phyloP scores from a whole-genome alignment of 306 rosid genomes.

The Arachis hypogaea region DNA sequence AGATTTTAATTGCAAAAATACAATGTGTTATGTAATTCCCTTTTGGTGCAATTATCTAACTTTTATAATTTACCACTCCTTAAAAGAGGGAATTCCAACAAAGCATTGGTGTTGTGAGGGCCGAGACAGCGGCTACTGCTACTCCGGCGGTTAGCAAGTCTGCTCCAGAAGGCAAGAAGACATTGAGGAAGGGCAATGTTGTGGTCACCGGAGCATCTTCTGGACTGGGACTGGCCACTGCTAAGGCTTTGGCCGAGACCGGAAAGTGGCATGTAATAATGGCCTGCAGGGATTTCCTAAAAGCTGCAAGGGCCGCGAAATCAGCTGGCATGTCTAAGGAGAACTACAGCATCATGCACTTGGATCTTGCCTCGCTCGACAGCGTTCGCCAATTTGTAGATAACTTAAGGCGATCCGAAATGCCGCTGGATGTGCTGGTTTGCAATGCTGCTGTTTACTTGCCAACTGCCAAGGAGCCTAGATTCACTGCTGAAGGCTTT shows the following conservation, averaged over 20 bases:
- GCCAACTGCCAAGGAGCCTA: constrained; percentile 95
- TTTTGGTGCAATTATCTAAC: constrained; percentile 17
- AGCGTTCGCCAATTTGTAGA: constrained; percentile 93
- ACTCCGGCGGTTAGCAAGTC: constrained; percentile 65
- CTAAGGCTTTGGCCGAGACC: constrained; percentile 92
- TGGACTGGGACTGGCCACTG: constrained; percentile 95
- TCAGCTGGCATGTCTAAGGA: constrained; percentile 83
- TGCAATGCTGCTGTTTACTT: constrained; percentile 95
- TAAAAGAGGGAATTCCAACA: constrained; percentile 61
- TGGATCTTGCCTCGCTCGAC: constrained; percentile 93
- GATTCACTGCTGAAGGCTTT: constrained; percentile 93
- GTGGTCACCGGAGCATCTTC: constrained; percentile 94
- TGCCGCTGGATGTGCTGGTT: constrained; percentile 84
- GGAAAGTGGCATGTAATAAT: constrained; percentile 96
- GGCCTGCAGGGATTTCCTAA: constrained; percentile 99
- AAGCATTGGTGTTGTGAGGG: constrained; percentile 58
- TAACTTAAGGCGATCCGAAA: constrained; percentile 62
- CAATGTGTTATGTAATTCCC: constrained; percentile 4
- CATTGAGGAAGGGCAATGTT: constrained; percentile 86
- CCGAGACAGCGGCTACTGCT: constrained; percentile 65
- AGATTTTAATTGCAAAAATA: constrained; percentile 22
- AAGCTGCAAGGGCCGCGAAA: constrained; percentile 95
- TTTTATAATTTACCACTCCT: background rate
- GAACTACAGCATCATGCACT: constrained; percentile 85
- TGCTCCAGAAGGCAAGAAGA: constrained; percentile 83